Evolutionary conservation across 2,329 filamentous ascomycete genomes (phyloP).

Genomic region (Zasmidium cellare): DNA sequence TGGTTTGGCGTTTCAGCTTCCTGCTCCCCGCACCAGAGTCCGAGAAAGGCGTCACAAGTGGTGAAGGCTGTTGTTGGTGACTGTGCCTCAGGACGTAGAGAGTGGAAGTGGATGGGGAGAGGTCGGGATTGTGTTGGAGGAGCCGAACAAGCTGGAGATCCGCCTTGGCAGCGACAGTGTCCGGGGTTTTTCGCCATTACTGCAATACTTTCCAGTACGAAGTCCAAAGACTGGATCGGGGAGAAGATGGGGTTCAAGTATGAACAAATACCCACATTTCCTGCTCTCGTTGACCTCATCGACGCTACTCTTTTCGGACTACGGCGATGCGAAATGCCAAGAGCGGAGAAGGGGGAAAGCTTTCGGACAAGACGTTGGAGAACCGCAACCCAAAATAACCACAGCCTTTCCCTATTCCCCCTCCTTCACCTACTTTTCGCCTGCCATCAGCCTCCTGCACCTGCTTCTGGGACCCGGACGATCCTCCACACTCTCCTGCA

Average conservation of each 20-base stretch:
- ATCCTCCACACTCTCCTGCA: constrained; percentile 2
- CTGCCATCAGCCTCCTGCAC: constrained; percentile 1
- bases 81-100: not conserved
- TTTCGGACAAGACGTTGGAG: constrained; percentile 8
- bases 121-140: not conserved
- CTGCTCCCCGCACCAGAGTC: not conserved
- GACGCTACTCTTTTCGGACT: not conserved
- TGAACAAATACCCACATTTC: not conserved
- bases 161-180: not conserved
- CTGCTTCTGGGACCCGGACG: not conserved
- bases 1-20: not conserved
- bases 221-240: not conserved
- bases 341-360: not conserved
- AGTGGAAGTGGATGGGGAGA: not conserved
- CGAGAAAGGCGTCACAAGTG: no score
- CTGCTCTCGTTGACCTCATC: not conserved
- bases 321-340: not conserved
- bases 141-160: not conserved
- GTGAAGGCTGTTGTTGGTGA: not conserved
- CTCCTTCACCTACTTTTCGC: no score
- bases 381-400: not conserved
- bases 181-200: not conserved
- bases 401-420: not conserved
- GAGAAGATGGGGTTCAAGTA: not conserved
- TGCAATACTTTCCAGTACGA: not conserved